Percentiles rank a stretch among this genome's conserved stretches.
These are phyloP conservation scores for Ehretia macrophylla DNA, from an alignment of 257 asterid genomes.

Conservation along the genomic window DNA sequence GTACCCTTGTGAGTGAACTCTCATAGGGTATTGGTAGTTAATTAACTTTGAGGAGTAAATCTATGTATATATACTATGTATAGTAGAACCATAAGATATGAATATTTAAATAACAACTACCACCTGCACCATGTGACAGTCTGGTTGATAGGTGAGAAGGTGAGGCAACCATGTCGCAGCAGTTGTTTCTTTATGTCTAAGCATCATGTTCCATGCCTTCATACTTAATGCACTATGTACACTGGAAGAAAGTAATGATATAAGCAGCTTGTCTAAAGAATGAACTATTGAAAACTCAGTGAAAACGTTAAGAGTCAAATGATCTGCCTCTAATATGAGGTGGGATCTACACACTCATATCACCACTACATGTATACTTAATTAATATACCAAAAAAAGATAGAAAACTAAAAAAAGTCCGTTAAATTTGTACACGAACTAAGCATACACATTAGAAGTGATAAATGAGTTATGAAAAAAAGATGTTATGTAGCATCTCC, in stretches of 20 bases:
- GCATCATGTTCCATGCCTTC: slow-evolving; percentile 24
- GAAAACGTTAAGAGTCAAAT: too few species aligned
- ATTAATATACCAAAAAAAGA: not conserved
- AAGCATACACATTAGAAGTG: too few species aligned
- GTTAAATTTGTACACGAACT: too few species aligned
- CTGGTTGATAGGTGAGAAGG: slow-evolving; percentile 19
- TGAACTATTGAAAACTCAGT: too few species aligned
- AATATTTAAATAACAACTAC: slow-evolving; percentile 6
- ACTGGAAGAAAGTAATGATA: not conserved
- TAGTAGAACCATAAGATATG: not conserved
- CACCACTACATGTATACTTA: too few species aligned
- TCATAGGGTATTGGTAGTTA: too few species aligned
- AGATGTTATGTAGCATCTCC: too few species aligned
- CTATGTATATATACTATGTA: not conserved
- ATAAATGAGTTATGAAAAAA: too few species aligned
- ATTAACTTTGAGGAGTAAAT: too few species aligned
- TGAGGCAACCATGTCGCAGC: slow-evolving; percentile 17
- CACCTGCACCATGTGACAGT: slow-evolving; percentile 34
- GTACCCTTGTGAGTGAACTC: too few species aligned
- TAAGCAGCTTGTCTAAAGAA: not conserved
- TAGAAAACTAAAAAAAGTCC: not conserved
- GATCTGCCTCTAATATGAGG: too few species aligned
- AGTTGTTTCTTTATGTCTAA: slow-evolving; percentile 14
- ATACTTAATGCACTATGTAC: slow-evolving; percentile 4
- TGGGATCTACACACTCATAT: too few species aligned